Base-by-base conservation (phyloP, 176 grass and related monocot species). In the Triticum urartu region DNA sequence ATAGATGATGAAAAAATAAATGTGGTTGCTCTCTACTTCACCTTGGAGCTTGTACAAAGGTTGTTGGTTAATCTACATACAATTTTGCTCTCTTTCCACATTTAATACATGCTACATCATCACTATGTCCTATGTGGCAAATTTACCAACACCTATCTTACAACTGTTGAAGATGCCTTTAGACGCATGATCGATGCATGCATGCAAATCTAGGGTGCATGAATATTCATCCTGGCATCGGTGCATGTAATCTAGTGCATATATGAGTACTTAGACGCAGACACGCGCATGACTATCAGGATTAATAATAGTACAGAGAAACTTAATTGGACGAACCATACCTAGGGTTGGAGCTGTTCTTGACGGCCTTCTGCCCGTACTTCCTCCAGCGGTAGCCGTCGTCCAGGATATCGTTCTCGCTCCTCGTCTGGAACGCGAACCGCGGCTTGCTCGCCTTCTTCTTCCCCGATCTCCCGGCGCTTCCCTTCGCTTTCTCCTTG, bases 361-460 rank as follows among this genome's bases (percentile, higher is more conserved):
- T 98, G 78, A 95, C 95, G 18, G 92, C 92, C 91, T 98, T 98
- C 79, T 98, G 95, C 25, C 95, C 95, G 36, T 98, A 98, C 82
- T 98, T 98, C 77, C 95, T 90, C 95, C 95, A 98, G 21, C 95
- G 85, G 72, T 98, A 98, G 38, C 95, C 95, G 39, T 98, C 95
- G 66, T 98, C 93, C 14, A 98, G 87, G 83, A 97, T 92, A 78
- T 97, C 95, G 84, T 91, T 93, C 18, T 58, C 69, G 85, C 92
- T 97, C 92, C 82, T 93, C 71, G 95, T 97, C 83, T 94, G 90
- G 88, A 97, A 97, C 42, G 92, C 95, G 45, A 97, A 97, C 84
- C 95, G 88, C 68, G 91, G 95, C 54, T 83, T 82, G 75, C 85
- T 91, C 32, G n/a, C 78, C 66, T 92, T 94, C 89, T 91, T 97